phyloP scores from a whole-genome alignment of 495 filamentous ascomycete genomes.

The Hypomontagnella monticulosa region DNA sequence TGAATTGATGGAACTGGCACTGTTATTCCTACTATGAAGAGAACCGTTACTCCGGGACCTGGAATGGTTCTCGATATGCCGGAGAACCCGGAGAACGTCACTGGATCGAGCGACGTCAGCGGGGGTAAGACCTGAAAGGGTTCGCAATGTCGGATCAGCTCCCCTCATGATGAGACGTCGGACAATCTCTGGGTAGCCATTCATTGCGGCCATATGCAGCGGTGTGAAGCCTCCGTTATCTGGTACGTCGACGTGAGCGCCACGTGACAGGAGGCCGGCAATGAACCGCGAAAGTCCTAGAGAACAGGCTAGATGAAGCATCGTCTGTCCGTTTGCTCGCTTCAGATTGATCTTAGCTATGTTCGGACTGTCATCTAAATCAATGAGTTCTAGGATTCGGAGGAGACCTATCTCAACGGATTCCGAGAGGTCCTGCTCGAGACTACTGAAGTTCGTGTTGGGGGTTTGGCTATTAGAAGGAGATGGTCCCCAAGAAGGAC shows the following conservation, averaged over 20 bases:
- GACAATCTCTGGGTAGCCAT: constrained; percentile 78
- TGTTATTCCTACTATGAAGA: constrained; percentile 69
- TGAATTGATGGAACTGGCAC: constrained; percentile 70
- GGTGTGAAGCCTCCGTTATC: constrained; percentile 86
- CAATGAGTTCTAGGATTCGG: constrained; percentile 78
- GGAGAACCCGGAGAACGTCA: constrained; percentile 63
- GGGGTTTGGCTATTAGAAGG: constrained; percentile 32
- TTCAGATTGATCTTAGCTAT: constrained; percentile 71
- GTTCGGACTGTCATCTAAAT: constrained; percentile 76
- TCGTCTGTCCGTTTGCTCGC: constrained; percentile 74
- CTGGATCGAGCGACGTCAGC: constrained; percentile 75
- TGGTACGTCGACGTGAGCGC: constrained; percentile 77
- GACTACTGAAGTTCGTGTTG: constrained; percentile 40
- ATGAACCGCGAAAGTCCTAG: constrained; percentile 79
- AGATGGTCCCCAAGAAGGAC: constrained; percentile 38
- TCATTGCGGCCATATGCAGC: constrained; percentile 84
- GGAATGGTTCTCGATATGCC: constrained; percentile 65
- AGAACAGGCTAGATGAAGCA: constrained; percentile 83
- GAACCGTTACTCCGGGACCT: constrained; percentile 61
- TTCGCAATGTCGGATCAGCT: constrained; percentile 76
- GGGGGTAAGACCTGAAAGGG: constrained; percentile 74
- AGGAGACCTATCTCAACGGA: constrained; percentile 75
- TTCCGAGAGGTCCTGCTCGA: constrained; percentile 42
- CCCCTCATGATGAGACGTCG: constrained; percentile 76
- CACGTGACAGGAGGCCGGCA: constrained; percentile 80